phyloP scores from a whole-genome alignment of 805 yeast species.

The Yamadazyma philogaea region DNA sequence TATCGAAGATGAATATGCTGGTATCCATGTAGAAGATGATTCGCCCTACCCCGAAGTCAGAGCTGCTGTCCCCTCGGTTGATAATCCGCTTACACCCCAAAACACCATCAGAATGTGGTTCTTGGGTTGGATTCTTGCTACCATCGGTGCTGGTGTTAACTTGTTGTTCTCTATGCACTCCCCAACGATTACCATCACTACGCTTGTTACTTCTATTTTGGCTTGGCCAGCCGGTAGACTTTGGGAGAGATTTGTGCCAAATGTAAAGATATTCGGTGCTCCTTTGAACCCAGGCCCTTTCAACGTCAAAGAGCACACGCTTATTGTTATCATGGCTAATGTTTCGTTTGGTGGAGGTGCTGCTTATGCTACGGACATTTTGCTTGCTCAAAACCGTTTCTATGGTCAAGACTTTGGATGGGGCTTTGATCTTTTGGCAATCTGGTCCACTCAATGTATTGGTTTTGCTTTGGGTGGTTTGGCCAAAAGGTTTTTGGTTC shows the following conservation, averaged over 20 bases:
- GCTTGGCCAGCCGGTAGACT: constrained; percentile 58
- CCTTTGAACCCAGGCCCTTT: constrained; percentile 23
- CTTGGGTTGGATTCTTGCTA: constrained; percentile 46
- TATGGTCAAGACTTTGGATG: constrained; percentile 34
- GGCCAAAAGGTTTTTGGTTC: constrained; percentile 54
- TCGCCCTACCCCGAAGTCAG: constrained; percentile 67
- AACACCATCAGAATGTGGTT: constrained; percentile 58
- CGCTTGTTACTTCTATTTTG: constrained; percentile 56
- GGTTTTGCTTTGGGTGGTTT: constrained; percentile 71
- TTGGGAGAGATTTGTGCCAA: constrained; percentile 39
- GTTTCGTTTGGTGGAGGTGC: constrained; percentile 17
- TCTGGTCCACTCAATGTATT: constrained; percentile 53
- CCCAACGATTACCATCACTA: constrained; percentile 50
- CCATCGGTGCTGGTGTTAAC: constrained; percentile 59
- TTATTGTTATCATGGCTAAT: constrained; percentile 20
- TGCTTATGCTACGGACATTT: constrained; percentile 55
- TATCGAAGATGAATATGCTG: constrained; percentile 36
- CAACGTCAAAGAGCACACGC: constrained; percentile 23
- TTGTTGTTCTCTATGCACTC: constrained; percentile 55
- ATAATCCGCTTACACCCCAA: constrained; percentile 47
- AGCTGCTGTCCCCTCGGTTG: constrained; percentile 53
- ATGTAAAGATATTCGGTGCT: constrained; percentile 19
- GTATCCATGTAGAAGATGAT: constrained; percentile 36
- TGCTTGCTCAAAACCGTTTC: constrained; percentile 49
- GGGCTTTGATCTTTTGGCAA: constrained; percentile 26